Evolutionary conservation across 108 stramenopile genomes (phyloP).

Genomic region (Schizochytrium sp.): DNA sequence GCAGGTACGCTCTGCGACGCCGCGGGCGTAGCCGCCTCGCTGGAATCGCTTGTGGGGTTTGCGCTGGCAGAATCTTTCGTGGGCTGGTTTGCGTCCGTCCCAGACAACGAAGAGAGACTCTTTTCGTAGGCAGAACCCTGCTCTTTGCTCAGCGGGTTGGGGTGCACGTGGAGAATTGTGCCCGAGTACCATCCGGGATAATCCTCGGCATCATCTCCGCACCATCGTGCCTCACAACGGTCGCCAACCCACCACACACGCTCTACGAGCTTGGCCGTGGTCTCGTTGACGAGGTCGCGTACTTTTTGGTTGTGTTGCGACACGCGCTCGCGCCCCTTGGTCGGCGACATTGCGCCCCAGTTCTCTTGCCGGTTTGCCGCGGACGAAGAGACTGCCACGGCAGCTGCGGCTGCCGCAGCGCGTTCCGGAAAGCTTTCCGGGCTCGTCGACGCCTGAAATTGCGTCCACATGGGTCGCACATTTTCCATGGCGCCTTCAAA

Average conservation of each 20-base stretch:
- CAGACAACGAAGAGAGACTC: too few relatives aligned
- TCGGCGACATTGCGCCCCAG: not conserved
- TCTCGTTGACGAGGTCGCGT: not conserved
- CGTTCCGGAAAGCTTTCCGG: not conserved
- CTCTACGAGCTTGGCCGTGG: not conserved
- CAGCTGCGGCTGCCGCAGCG: too few relatives aligned
- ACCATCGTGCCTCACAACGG: not conserved
- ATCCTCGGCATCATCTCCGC: not conserved
- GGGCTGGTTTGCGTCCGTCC: too few relatives aligned
- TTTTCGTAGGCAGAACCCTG: not conserved
- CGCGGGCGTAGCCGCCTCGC: too few relatives aligned
- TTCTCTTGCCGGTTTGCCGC: too few relatives aligned
- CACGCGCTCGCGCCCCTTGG: not conserved
- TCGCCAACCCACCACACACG: slow-evolving; percentile 7
- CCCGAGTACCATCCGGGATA: slow-evolving; percentile 5
- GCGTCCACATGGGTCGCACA: not conserved
- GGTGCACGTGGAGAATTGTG: not conserved
- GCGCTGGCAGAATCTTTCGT: too few relatives aligned
- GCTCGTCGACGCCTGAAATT: not conserved
- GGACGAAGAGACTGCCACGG: too few relatives aligned
- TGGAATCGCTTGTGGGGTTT: too few relatives aligned
- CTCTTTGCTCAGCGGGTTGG: not conserved
- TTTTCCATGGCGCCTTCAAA: not conserved
- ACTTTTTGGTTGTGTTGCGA: not conserved
- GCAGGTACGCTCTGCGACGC: too few relatives aligned